Evolutionary conservation across 495 filamentous ascomycete genomes (phyloP).

Genomic region (Penicillium mononematosum): DNA sequence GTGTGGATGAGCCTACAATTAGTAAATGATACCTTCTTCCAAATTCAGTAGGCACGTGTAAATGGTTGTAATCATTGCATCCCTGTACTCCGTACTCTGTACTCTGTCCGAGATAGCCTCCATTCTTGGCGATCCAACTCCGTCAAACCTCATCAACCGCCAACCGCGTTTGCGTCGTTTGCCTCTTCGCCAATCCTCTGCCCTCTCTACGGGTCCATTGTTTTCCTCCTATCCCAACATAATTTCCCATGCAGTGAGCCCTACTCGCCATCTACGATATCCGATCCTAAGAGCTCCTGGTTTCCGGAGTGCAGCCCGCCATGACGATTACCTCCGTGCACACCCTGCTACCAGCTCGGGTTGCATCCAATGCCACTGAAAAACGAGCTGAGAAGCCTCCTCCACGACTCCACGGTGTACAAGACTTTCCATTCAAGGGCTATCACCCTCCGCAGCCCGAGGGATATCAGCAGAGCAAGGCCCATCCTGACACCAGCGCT

Average conservation of each 20-base stretch:
- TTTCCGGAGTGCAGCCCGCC: constrained; percentile 29
- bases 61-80: neutral
- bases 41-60: neutral
- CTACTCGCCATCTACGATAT: constrained; percentile 6
- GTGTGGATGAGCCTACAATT: constrained; percentile 7
- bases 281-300: constrained; percentile 33
- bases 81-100: neutral
- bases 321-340: constrained; percentile 53
- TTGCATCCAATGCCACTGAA: constrained; percentile 33
- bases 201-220: constrained; percentile 1
- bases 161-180: constrained; percentile 12
- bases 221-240: neutral
- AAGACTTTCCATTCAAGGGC: constrained; percentile 77
- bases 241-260: constrained; percentile 33
- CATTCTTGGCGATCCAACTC: constrained; percentile 20
- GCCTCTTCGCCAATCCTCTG: constrained; percentile 5
- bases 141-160: constrained; percentile 16
- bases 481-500: constrained; percentile 57
- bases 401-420: constrained; percentile 52
- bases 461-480: constrained; percentile 61
- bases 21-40: constrained; percentile 8
- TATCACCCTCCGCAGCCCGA: constrained; percentile 65
- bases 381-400: constrained; percentile 47
- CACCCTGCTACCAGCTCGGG: constrained; percentile 39
- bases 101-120: constrained; percentile 3